Percentiles rank a stretch among this genome's conserved stretches.
phyloP scores from a whole-genome alignment of 2,329 filamentous ascomycete genomes.

The Tolypocladium endophyticum region DNA sequence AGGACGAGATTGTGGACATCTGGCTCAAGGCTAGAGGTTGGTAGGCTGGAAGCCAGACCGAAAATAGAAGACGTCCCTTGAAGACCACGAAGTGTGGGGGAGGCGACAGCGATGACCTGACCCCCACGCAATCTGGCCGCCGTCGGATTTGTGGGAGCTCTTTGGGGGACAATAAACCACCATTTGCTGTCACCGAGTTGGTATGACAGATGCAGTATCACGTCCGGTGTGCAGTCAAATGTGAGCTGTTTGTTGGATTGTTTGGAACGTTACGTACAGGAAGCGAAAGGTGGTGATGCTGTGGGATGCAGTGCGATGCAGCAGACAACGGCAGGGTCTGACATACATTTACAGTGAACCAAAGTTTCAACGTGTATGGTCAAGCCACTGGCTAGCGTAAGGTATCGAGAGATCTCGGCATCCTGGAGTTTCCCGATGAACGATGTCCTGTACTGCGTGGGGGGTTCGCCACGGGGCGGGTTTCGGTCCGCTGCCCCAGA shows the following conservation, averaged over 20 bases:
- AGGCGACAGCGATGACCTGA: neutral
- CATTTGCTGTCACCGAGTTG: neutral
- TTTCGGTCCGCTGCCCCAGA: neutral
- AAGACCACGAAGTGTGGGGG: neutral
- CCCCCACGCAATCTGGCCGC: neutral
- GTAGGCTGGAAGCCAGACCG: constrained; percentile 2
- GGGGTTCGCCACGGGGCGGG: neutral
- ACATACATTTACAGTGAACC: neutral
- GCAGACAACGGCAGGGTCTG: no score
- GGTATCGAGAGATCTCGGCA: neutral
- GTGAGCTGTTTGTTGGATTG: neutral
- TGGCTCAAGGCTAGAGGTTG: constrained; percentile 36
- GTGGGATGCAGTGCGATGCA: neutral
- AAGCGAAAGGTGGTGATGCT: neutral
- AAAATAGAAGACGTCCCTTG: neutral
- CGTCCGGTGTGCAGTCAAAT: neutral
- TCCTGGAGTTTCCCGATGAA: neutral
- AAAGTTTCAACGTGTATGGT: no score
- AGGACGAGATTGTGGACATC: constrained; percentile 60
- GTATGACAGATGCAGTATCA: neutral
- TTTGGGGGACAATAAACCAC: neutral
- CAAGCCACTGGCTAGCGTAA: neutral
- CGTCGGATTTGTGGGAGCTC: neutral
- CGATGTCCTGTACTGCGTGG: neutral
- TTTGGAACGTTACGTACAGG: neutral